Conservation (phyloP, 1,284 basidiomycete genomes). For the Anthracocystis setariae region DNA sequence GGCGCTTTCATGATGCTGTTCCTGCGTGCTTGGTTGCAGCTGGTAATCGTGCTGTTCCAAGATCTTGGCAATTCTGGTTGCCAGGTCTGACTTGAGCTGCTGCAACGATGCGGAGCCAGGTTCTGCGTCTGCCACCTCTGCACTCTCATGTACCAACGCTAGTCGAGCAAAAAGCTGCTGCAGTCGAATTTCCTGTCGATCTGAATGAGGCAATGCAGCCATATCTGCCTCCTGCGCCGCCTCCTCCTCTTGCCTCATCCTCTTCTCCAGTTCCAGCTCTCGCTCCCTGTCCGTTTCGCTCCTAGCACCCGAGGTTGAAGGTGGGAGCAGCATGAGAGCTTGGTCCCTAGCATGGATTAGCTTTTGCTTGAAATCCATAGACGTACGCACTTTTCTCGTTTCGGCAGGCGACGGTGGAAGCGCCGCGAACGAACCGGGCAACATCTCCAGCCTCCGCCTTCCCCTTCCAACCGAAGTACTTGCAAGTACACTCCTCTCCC, state of each 20-base stretch:
- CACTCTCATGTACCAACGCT: conserved; percentile 21
- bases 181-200: conserved; percentile 36
- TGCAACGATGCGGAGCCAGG: conserved; percentile 14
- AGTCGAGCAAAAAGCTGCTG: conserved; percentile 45
- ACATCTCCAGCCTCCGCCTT: conserved; percentile 9
- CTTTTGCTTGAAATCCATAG: conserved; percentile 26
- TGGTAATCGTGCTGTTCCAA: conserved; percentile 26
- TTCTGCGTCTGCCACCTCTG: not conserved
- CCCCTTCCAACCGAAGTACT: conserved; percentile 5
- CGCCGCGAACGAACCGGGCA: not conserved
- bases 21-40: conserved; percentile 8
- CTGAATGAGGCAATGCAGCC: conserved; percentile 27
- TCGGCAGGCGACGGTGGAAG: conserved; percentile 16
- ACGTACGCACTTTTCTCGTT: conserved; percentile 5
- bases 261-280: not conserved
- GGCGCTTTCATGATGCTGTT: not conserved
- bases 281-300: not conserved
- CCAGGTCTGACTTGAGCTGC: conserved; percentile 37
- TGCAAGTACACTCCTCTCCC: conserved; percentile 15
- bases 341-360: conserved; percentile 41
- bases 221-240: conserved; percentile 13
- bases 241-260: not conserved
- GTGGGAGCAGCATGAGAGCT: conserved; percentile 26
- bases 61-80: conserved; percentile 35
- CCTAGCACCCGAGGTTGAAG: conserved; percentile 3